A percentile compares a stretch with the other conserved stretches of the same genome.
Conservation (phyloP, 257 asterid species). For the Solanum paucissectum region DNA sequence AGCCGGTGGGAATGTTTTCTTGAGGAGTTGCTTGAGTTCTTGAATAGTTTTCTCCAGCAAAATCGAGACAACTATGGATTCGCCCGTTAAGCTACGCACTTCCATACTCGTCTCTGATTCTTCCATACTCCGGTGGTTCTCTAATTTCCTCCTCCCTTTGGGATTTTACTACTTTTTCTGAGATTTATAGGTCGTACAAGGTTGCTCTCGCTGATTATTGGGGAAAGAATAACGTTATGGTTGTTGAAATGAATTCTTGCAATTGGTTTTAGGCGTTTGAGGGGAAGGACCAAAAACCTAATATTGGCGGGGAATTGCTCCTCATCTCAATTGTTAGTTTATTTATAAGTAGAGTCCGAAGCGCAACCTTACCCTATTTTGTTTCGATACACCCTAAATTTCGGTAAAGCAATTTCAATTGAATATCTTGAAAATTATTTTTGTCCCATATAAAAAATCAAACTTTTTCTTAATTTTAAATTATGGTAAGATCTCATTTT, state of each 20-base stretch:
- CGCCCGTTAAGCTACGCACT: slow-evolving; percentile 69
- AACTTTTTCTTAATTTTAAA: too few relatives aligned
- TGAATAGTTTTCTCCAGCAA: slow-evolving; percentile 35
- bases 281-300: neutral
- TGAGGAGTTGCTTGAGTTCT: slow-evolving; percentile 53
- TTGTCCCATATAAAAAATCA: too few relatives aligned
- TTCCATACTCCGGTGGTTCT: neutral
- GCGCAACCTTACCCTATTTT: too few relatives aligned
- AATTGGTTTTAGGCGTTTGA: neutral
- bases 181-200: neutral
- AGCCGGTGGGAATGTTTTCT: slow-evolving; percentile 40
- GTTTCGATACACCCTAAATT: too few relatives aligned
- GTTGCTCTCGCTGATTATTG: too few relatives aligned
- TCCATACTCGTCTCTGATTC: slow-evolving; percentile 23
- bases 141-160: neutral
- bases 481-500: neutral
- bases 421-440: too few relatives aligned
- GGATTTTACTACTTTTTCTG: too few relatives aligned
- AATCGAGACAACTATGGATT: slow-evolving; percentile 36
- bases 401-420: too few relatives aligned
- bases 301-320: slow-evolving; percentile 5
- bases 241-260: neutral
- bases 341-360: too few relatives aligned
- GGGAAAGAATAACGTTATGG: neutral
- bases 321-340: too few relatives aligned